These are phyloP conservation scores for Xylariaceae sp. DNA, from an alignment of 2,329 filamentous ascomycete genomes.

Conservation along the genomic window DNA sequence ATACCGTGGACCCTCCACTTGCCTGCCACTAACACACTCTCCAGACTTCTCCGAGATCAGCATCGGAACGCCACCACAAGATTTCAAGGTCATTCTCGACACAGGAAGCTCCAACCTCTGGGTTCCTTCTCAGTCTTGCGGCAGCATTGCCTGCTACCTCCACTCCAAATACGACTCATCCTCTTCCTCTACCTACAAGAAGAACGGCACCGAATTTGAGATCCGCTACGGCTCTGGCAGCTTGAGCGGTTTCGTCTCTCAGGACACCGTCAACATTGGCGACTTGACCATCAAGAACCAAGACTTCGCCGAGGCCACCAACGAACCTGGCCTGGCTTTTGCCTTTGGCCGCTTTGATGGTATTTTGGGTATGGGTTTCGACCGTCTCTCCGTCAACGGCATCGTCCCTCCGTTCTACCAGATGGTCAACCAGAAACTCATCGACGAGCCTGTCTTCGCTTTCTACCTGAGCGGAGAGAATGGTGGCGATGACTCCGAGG, in stretches of 20 bases:
- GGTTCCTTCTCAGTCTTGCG: conserved; percentile 88
- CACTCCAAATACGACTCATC: conserved; percentile 95
- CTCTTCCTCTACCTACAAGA: conserved; percentile 83
- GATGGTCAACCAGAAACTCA: conserved; percentile 82
- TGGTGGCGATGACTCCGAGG: conserved; percentile 71
- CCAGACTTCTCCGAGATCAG: conserved; percentile 95
- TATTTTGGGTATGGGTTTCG: conserved; percentile 90
- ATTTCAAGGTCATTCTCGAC: conserved; percentile 97
- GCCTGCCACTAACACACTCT: conserved; percentile 1
- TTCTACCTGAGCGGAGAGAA: conserved; percentile 86
- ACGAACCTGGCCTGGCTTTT: conserved; percentile 93
- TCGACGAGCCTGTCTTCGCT: conserved; percentile 91
- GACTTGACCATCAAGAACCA: conserved; percentile 85
- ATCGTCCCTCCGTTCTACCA: conserved; percentile 96
- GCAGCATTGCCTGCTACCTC: conserved; percentile 95
- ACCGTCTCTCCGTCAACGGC: conserved; percentile 94
- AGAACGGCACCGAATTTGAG: conserved; percentile 88
- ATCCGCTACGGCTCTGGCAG: conserved; percentile 95
- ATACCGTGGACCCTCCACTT: neutral
- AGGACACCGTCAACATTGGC: conserved; percentile 82
- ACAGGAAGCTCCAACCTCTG: conserved; percentile 99
- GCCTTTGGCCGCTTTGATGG: conserved; percentile 97
- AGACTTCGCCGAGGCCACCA: conserved; percentile 93
- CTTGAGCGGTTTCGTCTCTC: conserved; percentile 88
- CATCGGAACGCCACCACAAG: conserved; percentile 86